phyloP scores from a whole-genome alignment of 225 moss, liverwort and hornwort species.

The Physcomitrellopsis africana region DNA sequence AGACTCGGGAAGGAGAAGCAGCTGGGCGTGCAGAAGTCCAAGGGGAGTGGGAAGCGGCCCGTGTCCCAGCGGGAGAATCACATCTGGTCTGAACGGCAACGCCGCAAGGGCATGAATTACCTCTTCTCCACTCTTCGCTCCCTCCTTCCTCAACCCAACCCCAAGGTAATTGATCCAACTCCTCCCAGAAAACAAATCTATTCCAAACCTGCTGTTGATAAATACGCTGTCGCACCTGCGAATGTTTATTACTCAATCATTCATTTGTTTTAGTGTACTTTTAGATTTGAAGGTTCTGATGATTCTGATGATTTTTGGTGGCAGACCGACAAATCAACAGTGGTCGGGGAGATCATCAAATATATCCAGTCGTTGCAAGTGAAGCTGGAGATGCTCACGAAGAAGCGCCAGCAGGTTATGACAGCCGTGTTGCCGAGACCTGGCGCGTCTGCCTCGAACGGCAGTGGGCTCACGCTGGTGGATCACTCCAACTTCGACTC shows the following conservation, averaged over 20 bases:
- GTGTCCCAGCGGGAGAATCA: slow-evolving; percentile 84
- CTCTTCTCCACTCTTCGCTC: slow-evolving; percentile 88
- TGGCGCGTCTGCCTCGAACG: not conserved
- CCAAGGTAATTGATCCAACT: slow-evolving; percentile 56
- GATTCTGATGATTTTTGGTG: not conserved
- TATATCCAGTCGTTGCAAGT: slow-evolving; percentile 88
- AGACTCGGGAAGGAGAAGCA: slow-evolving; percentile 43
- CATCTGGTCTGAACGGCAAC: slow-evolving; percentile 92
- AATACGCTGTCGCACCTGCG: no score
- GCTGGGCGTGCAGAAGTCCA: slow-evolving; percentile 63
- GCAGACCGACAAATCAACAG: slow-evolving; percentile 98
- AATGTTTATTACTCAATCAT: no score
- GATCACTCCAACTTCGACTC: slow-evolving; percentile 48
- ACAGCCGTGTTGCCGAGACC: slow-evolving; percentile 24
- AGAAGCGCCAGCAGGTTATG: slow-evolving; percentile 64
- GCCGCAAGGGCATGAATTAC: slow-evolving; percentile 98
- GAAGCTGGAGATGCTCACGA: slow-evolving; percentile 79
- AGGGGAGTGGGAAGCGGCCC: slow-evolving; percentile 64
- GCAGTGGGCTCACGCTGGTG: slow-evolving; percentile 49
- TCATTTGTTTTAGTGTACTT: no score
- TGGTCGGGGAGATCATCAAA: slow-evolving; percentile 93
- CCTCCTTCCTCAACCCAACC: slow-evolving; percentile 82
- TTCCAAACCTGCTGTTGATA: no score
- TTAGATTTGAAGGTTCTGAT: no score
- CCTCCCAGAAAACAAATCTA: no score